Base-by-base conservation (phyloP, 164 flowering plant species). In the Vitis cinerea region DNA sequence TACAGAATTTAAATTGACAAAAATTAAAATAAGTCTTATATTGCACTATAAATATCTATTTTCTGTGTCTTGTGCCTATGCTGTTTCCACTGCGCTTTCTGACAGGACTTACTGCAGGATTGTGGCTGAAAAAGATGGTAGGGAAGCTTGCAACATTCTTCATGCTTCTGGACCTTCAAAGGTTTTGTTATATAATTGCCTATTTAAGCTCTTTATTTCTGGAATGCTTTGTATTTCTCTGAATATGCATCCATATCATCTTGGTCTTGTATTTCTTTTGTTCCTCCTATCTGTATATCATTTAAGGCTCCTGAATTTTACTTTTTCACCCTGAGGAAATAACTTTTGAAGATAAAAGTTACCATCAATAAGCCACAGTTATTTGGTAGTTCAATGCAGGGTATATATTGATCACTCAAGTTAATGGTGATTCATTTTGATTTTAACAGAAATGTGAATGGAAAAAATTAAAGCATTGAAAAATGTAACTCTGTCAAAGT, bases 91-190 rank as follows among this genome's bases (percentile, higher is more conserved):
- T 64, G 50, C 55, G 14, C 50, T 14, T 60, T 64, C 54, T 70
- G 12, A 65, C 4, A 55, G 31, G 8, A 29, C 27, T 65, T 69
- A 13, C 68, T 37, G 58, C 88, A 96, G 99, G 86, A 91, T 96
- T 77, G 68, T 49, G 50, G 80, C 97, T 58, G 98, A 96, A 83
- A 71, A 66, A 74, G 97, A 90, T 86, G 99, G 99, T 31, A 75
- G 86, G 80, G 87, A 90, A 82, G 98, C 95, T 74, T 96, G 98
- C 81, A 93, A 84, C 58, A 75, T 77, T 75, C 88, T 96, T 81
- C 99, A 96, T 83, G 86, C 92, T 65, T 85, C 90, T 68, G 99
- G 99, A 55, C 99, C 99, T 68, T 78, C 95, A 77, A 96, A 93
- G 98, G 99, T 96, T 54, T 49, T 55, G 50, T 68, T 57, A 47